Base-by-base conservation (phyloP, 495 filamentous ascomycete genomes). In the Neurospora sp. region DNA sequence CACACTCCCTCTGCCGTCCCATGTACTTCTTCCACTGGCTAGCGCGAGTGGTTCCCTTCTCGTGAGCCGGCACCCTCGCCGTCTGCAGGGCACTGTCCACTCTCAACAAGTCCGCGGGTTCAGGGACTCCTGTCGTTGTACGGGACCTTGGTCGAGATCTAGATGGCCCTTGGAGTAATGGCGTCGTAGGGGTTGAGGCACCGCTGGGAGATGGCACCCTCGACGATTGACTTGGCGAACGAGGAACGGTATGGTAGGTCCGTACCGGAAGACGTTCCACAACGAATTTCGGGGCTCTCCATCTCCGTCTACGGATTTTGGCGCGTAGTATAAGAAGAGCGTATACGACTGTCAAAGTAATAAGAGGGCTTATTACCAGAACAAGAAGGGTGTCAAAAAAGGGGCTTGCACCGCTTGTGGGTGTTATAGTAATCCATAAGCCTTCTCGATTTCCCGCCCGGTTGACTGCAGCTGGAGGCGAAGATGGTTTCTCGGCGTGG, bases 351-450 rank as follows among this genome's bases (percentile, higher is more conserved):
- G 93, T 94, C 72, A 99, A 81, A 1, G 96, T 99, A 71, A 98
- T 89, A 9, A 99, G 82, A 6, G 96, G 96, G 78, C 93, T 97
- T 40, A 98, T 88, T 39, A 98, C 94, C 14, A 99, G 85, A 11
- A 99, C 94, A 42, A 98, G 82, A 5, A 98, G 89, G 0, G 96
- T 99, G 78, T 99, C 96, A 71, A 98, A 95, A 82, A 99, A 97
- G 0, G 96, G 94, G 71, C 90, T 96, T n/a, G 92, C 91, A 70
- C 93, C 93, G 81, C 89, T 94, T 8, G 94, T 93, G 16, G 94
- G 96, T 1, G 94, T 96, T 71, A 99, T 87, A 3, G 94, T 96
- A 38, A 99, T 93, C 96, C 96, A 98, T 6, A 99, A 87, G 10
- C 96, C 96, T 73, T 96, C 90, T 75, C 91, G 92, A 59, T 85